These are phyloP conservation scores for Primulina eburnea DNA, from an alignment of 257 asterid species.

Conservation along the genomic window DNA sequence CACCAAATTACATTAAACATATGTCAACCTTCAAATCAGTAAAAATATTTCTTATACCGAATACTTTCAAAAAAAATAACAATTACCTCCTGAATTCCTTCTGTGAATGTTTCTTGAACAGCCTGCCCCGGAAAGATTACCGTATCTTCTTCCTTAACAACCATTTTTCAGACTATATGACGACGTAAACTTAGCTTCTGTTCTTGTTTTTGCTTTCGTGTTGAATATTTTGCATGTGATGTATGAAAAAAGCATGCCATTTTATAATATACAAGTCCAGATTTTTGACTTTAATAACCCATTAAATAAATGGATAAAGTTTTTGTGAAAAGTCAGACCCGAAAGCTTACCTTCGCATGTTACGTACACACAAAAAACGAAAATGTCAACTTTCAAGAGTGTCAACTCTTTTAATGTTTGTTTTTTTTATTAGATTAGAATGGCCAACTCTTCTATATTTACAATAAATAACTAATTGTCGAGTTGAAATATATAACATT, in stretches of 20 bases:
- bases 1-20: background rate
- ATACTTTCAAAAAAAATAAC: background rate
- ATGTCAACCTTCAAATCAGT: background rate
- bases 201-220: background rate
- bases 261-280: slow-evolving; percentile 30
- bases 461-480: slow-evolving; percentile 13
- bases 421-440: too few relatives aligned
- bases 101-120: slow-evolving; percentile 22
- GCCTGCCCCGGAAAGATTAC: background rate
- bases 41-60: background rate
- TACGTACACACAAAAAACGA: slow-evolving; percentile 25
- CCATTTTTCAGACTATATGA: background rate
- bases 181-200: background rate
- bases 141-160: slow-evolving; percentile 10
- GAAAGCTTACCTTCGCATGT: slow-evolving; percentile 34
- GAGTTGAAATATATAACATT: background rate
- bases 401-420: slow-evolving; percentile 19
- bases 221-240: background rate
- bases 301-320: background rate
- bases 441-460: slow-evolving; percentile 13
- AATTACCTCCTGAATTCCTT: slow-evolving; percentile 17
- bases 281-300: slow-evolving; percentile 23
- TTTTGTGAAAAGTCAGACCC: slow-evolving; percentile 9
- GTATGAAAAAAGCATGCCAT: background rate
- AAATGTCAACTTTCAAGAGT: slow-evolving; percentile 43